Conservation (phyloP, 805 yeast genomes). For the Candida coquimbonensis region DNA sequence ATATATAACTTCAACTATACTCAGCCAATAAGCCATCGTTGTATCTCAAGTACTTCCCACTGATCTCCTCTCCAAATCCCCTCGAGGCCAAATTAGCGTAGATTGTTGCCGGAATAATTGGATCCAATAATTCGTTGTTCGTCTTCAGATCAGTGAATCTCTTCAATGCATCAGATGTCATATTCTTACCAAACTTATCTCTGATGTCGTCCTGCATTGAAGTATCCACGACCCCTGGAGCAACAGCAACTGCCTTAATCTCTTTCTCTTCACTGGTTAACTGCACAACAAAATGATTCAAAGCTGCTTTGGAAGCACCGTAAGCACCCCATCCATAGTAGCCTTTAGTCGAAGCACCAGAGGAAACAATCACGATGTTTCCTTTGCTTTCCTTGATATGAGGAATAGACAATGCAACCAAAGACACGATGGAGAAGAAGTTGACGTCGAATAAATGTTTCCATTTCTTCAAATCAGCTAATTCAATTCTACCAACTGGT, state of each 20-base stretch:
- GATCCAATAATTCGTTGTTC: conserved; percentile 51
- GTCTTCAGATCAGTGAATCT: conserved; percentile 60
- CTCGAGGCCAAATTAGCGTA: conserved; percentile 58
- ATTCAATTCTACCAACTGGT: conserved; percentile 57
- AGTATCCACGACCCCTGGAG: conserved; percentile 95
- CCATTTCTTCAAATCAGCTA: conserved; percentile 54
- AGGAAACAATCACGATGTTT: conserved; percentile 69
- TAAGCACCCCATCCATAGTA: conserved; percentile 84
- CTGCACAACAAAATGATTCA: conserved; percentile 67
- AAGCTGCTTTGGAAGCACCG: conserved; percentile 86
- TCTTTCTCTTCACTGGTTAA: conserved; percentile 62
- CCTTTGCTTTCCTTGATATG: conserved; percentile 51
- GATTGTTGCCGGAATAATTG: conserved; percentile 65
- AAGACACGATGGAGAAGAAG: conserved; percentile 63
- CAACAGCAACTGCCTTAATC: conserved; percentile 62
- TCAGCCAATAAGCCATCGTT: conserved; percentile 30
- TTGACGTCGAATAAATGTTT: conserved; percentile 63
- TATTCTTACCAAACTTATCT: conserved; percentile 46
- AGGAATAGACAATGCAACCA: conserved; percentile 51
- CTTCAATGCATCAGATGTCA: conserved; percentile 53
- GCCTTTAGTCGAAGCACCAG: conserved; percentile 73
- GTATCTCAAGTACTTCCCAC: conserved; percentile 66
- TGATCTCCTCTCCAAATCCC: conserved; percentile 50
- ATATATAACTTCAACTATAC: background rate
- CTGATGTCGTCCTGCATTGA: conserved; percentile 81